Base-by-base conservation (phyloP, 2,329 filamentous ascomycete genomes). In the Aquanectria penicillioides region DNA sequence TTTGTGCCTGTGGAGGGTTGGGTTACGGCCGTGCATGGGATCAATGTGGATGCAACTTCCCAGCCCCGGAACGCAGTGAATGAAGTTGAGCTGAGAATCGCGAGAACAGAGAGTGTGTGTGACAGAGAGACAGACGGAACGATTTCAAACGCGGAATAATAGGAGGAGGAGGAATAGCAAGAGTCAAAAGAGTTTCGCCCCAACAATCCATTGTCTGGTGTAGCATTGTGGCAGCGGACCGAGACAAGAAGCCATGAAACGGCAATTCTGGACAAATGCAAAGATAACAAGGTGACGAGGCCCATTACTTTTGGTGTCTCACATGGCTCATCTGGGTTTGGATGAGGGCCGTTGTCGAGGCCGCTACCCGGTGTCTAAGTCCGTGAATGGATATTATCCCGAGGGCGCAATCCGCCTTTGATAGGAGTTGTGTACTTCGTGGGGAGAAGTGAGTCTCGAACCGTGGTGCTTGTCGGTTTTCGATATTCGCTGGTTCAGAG, bases 11-110 rank as follows among this genome's bases (percentile, higher is more conserved):
- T 41, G 40, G 54, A 47, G 47, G 46, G 26, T 12, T n/a, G 23
- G 33, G 23, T 38, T 47, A 47, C 33, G 41, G 51, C 38, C 48
- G 29, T 60, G 47, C 57, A 56, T 46, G 43, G 33, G 43, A 46
- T 41, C 46, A 55, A 40, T 31, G 44, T 47, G 40, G 29, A 46
- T 50, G 44, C 33, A 34, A 29, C 47, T 18, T 56, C 44, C 33
- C 46, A 26, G 47, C 53, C 18, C 54, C 44, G 26, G 46, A n/a
- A n/a, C n/a, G n/a, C n/a, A n/a, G n/a, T n/a, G n/a, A n/a, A n/a
- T n/a, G 49, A 50, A 52, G 31, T 37, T 41, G 49, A 52, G 43
- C 36, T 44, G 36, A 18, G 46, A 36, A 18, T 25, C 15, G 18
- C n/a, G 25, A 34, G 22, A 40, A 13, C 36, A 46, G 18, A 18